Conservation (phyloP, 2,329 filamentous ascomycete genomes). For the Myriosclerotinia curreyana region DNA sequence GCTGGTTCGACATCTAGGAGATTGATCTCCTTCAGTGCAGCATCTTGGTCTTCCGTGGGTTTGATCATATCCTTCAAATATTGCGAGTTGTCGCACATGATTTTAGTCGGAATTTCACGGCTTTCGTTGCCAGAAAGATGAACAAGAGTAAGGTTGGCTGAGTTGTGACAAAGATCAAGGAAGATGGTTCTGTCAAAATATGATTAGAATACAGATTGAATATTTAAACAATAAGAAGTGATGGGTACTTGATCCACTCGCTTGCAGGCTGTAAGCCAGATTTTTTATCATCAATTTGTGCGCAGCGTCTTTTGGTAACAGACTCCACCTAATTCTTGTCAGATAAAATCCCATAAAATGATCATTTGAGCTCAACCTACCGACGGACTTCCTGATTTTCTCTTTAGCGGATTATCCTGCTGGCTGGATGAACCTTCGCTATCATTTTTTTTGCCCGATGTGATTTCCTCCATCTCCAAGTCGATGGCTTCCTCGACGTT, state of each 20-base stretch:
- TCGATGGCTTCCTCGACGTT: background rate
- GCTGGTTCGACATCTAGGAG: background rate
- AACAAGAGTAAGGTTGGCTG: background rate
- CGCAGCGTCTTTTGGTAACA: background rate
- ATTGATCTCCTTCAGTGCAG: background rate
- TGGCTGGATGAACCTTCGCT: background rate
- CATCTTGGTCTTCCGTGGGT: background rate
- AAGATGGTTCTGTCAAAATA: background rate
- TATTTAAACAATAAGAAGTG: background rate
- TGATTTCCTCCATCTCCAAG: background rate
- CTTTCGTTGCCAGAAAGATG: conserved; percentile 2
- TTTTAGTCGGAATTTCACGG: conserved; percentile 3
- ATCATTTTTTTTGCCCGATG: background rate
- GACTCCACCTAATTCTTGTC: background rate
- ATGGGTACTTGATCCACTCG: conserved; percentile 6
- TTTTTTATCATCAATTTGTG: background rate
- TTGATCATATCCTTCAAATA: conserved; percentile 2
- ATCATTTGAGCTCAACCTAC: background rate
- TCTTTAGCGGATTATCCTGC: background rate
- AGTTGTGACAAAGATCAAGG: conserved; percentile 1
- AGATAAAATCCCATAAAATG: background rate
- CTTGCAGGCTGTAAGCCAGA: background rate
- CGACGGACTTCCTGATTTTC: background rate
- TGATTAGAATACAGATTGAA: background rate
- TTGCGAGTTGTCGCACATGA: conserved; percentile 14